Evolutionary conservation across 495 filamentous ascomycete species (phyloP), one percentile per base, ranked within the genome.

Genomic region (Bombardia bombarda): DNA sequence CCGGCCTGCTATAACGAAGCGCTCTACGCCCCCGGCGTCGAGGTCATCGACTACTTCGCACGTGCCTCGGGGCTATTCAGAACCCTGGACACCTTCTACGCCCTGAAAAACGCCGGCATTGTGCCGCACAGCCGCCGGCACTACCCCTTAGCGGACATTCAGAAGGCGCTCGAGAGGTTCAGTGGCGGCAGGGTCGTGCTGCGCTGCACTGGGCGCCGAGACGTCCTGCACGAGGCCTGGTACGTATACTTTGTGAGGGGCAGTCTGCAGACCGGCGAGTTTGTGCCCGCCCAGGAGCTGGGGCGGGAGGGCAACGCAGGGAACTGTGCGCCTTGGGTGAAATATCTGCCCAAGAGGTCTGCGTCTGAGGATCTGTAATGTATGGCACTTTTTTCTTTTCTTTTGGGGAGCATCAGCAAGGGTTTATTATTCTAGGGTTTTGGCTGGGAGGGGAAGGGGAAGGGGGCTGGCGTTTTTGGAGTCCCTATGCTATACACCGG

Each of bases 191-290:
- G 69, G 2, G 86, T 87, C 7, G 80, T 80, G 12, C 67, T 94
- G 6, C 76, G 80, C 34, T 95, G 89, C 61, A 57, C 61, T 9
- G 68, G 69, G 17, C 57, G 68, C 7, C 32, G 32, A n/a, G 57
- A 61, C 18, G 60, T 68, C 20, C 62, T 95, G 20, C 82, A 88
- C 52, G 82, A 93, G 63, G 78, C 86, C 18, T 92, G 86, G 84
- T 94, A 94, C 56, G 77, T 80, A 46, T 94, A 83, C 67, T 83
- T 90, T 50, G 77, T 94, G 9, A 74, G 75, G 38, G 89, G 89
- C 22, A 80, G 75, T 43, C 60, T 94, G 30, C 84, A 87, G 56
- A 81, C 73, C 5, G 88, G 87, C 19, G 63, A 77, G 38, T 93
- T 93, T 54, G 73, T 88, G 16, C 67, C 85, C 3, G 62, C 62